These are phyloP conservation scores for Sesbania bispinosa DNA, from an alignment of 306 rosid species.

Conservation along the genomic window DNA sequence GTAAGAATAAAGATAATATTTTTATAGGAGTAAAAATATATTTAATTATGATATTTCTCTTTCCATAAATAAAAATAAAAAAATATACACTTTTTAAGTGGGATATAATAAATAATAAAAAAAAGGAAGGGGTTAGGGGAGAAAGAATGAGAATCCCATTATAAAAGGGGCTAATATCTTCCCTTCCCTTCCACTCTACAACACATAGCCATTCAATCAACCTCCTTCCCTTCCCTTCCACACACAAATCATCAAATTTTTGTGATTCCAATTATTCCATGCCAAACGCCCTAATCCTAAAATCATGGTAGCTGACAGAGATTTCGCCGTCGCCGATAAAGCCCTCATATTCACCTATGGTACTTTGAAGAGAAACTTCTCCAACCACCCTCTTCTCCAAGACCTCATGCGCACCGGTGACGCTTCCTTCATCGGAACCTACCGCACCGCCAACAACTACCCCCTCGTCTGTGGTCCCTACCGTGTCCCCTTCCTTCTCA, in stretches of 20 bases:
- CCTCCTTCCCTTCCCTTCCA: background rate
- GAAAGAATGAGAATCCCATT: no score
- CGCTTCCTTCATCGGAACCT: slow-evolving; percentile 53
- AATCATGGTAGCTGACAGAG: slow-evolving; percentile 36
- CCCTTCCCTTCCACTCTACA: no score
- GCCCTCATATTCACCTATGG: slow-evolving; percentile 67
- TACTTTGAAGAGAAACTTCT: slow-evolving; percentile 58
- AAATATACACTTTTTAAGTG: background rate
- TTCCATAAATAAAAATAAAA: background rate
- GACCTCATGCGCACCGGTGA: slow-evolving; percentile 62
- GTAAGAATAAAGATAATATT: no score
- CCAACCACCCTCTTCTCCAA: slow-evolving; percentile 63
- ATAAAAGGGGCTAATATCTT: background rate
- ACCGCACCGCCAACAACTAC: slow-evolving; percentile 36
- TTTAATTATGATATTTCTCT: no score
- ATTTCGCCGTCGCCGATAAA: background rate
- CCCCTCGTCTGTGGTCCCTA: slow-evolving; percentile 82
- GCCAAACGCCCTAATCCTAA: background rate
- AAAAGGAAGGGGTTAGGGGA: no score
- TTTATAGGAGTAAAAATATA: no score
- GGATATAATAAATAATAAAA: no score
- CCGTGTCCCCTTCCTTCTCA: slow-evolving; percentile 70
- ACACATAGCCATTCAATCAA: background rate
- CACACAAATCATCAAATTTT: no score
- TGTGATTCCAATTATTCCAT: background rate